Evolutionary conservation across 2,329 filamentous ascomycete genomes (phyloP), one percentile per base, ranked within the genome.

Genomic region (Aspergillus pseudoglaucus): DNA sequence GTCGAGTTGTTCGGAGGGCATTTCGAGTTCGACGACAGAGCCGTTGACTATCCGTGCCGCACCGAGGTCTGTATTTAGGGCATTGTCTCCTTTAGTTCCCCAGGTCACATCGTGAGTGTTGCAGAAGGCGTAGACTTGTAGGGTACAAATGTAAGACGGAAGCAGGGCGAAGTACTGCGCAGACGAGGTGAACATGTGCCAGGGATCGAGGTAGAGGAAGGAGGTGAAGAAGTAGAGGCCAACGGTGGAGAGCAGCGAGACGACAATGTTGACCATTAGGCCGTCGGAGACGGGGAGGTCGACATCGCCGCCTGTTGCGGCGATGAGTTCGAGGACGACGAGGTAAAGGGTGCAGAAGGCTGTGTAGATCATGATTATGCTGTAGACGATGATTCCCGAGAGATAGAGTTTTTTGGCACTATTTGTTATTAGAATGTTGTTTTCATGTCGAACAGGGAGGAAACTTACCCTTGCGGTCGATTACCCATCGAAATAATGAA

Each of bases 31-130:
- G 59, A 98, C 93, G 0, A 85, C 88, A 50, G 84, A 80, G 42
- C 81, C 81, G 47, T 86, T 87, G 55, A 87, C 84, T 44, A 84
- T 84, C 6, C 87, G 82, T 10, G 94, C 93, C 5, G 87, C 83
- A 48, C 93, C 93, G 0, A 98, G 82, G 65, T 98, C 94, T 6
- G 87, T 96, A 68, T 88, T 85, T 60, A 93, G 85, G 32, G 95
- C 83, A 68, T 98, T 98, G 77, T 98, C 93, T 48, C 93, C 93
- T 73, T 98, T 98, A 41, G 93, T 98, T 40, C 93, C 93, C 93
- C 93, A 98, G 0, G 90, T 95, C 17, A 98, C 90, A 66, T 98
- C 93, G 79, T 98, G 93, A 0, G 91, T 95, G 74, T 98, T 98
- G 76, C 93, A 97, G 71, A 98, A 98, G 39, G 93, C 93, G 71